Conservation (phyloP, 257 asterid genomes). For the Ilex aquifolium region DNA sequence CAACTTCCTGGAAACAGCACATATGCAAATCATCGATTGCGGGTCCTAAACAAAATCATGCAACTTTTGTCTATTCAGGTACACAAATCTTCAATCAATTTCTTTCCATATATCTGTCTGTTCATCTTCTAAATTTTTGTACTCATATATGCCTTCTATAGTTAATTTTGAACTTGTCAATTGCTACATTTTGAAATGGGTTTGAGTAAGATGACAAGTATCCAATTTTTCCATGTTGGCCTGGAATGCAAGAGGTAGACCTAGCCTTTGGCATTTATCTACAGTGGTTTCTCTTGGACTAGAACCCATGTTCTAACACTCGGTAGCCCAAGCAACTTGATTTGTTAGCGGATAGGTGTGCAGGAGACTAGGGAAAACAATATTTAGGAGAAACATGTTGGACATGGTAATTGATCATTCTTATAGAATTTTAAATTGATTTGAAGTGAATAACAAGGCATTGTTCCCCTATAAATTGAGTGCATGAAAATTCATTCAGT, state of each 20-base stretch:
- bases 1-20: slow-evolving; percentile 57
- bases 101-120: not conserved
- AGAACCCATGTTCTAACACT: too few species aligned
- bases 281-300: too few species aligned
- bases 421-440: not conserved
- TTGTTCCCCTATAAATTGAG: too few species aligned
- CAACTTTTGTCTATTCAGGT: slow-evolving; percentile 67
- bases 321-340: too few species aligned
- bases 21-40: slow-evolving; percentile 66
- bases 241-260: not conserved
- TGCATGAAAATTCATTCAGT: not conserved
- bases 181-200: not conserved
- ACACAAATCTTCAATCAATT: not conserved
- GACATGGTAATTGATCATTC: too few species aligned
- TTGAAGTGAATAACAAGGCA: not conserved
- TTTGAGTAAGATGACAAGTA: not conserved
- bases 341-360: too few species aligned
- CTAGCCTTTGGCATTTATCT: too few species aligned
- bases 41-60: slow-evolving; percentile 57
- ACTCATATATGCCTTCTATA: not conserved
- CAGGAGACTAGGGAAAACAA: too few species aligned
- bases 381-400: too few species aligned
- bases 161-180: too few species aligned
- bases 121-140: not conserved
- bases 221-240: not conserved